Evolutionary conservation across 208 protist genomes (phyloP), one percentile per base, ranked within the genome.

Genomic region (Acanthamoeba sp.): DNA sequence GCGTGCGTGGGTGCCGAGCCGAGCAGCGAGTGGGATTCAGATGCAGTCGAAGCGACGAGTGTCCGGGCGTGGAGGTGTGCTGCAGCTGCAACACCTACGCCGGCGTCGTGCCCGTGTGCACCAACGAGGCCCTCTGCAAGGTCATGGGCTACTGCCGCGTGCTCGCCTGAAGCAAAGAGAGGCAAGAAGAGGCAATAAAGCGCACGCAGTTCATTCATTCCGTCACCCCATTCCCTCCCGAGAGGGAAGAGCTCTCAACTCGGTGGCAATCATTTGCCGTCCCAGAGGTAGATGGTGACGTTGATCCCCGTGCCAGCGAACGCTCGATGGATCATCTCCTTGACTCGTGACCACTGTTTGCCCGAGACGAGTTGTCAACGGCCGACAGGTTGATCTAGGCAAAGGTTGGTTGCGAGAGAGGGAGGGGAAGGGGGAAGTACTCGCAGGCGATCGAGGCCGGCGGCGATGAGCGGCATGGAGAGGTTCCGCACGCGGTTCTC

Each of bases 81-180:
- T 82, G 73, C 73, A 6, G 38, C 5, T 82, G 73, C 73, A 50
- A 82, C 38, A 82, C 73, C 73, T 82, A 82, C 73, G 73, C 73
- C 24, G 73, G 73, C 24, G 40, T 52, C 18, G 22, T 82, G 3
- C 73, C 73, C 40, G 40, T 82, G 38, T 82, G 73, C 73, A 82
- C 73, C 73, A 82, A 82, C 40, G 73, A 38, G 14, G 73, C 73
- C 18, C 22, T 82, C 3, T 82, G 73, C 40, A 82, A 82, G 32
- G 24, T 50, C 2, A 82, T 82, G 73, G 73, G 73, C 32, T 82
- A 82, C 73, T 82, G 73, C 40, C 2, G 1, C 7, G 40, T 82
- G 14, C 38, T 78, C 29, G 10, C 57, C 57, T 66, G 22, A 29
- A 66, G n/a, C n/a, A n/a, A n/a, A n/a, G n/a, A n/a, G n/a, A n/a